Percentiles rank a stretch among this genome's conserved stretches.
These are phyloP conservation scores for Ophiostoma himal-ulmi DNA, from an alignment of 2,329 filamentous ascomycete genomes.

Conservation along the genomic window DNA sequence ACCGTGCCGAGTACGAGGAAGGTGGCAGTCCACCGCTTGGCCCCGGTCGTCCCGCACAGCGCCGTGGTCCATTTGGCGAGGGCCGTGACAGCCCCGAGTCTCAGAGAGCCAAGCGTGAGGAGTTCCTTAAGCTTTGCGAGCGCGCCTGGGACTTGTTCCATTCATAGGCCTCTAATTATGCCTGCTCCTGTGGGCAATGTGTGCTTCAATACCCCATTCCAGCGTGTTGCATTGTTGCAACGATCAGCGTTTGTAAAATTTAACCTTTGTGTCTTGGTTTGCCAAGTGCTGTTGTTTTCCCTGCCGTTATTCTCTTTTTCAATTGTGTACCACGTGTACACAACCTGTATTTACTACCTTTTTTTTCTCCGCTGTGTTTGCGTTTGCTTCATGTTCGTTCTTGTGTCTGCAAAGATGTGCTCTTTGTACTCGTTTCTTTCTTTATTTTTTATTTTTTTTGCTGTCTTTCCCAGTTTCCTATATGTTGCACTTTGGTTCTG, in stretches of 20 bases:
- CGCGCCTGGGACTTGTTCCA: constrained; percentile 97
- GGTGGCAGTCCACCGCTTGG: constrained; percentile 80
- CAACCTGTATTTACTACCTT: constrained; percentile 10
- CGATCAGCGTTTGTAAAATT: constrained; percentile 12
- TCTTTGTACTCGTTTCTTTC: not conserved
- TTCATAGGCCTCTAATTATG: constrained; percentile 47
- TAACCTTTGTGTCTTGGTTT: not conserved
- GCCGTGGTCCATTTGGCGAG: constrained; percentile 69
- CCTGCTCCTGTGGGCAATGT: constrained; percentile 3
- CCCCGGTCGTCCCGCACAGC: constrained; percentile 57
- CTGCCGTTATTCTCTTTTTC: not conserved
- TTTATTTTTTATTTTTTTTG: not conserved
- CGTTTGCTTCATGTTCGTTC: not conserved
- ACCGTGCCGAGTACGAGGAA: constrained; percentile 88
- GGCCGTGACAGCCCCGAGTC: constrained; percentile 79
- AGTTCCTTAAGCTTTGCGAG: constrained; percentile 80
- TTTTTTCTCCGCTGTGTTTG: constrained; percentile 9
- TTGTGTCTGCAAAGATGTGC: not conserved
- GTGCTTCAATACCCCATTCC: constrained; percentile 13
- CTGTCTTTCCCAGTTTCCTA: constrained; percentile 9
- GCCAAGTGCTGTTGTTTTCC: not conserved
- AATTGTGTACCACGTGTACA: not conserved
- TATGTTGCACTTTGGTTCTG: not conserved
- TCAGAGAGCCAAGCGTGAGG: constrained; percentile 80
- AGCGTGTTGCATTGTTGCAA: constrained; percentile 13